Percentiles rank a stretch among this genome's conserved stretches.
phyloP scores from a whole-genome alignment of 139 green algal species.

The Volvox africanus region DNA sequence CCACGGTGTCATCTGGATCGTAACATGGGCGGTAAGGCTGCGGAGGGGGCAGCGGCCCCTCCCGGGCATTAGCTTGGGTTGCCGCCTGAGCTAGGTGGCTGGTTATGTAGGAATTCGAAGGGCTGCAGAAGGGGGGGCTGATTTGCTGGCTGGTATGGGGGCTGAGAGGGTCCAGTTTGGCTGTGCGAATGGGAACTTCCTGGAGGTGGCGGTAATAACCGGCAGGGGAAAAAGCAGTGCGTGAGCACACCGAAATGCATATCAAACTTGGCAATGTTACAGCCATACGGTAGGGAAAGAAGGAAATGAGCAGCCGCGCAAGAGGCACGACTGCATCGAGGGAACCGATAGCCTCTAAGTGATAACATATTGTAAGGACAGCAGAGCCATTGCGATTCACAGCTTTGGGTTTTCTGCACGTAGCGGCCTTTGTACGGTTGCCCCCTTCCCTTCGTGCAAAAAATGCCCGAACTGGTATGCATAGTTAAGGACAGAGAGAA shows the following conservation, averaged over 20 bases:
- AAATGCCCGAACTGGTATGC: no score
- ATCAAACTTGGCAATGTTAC: no score
- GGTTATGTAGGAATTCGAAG: not conserved
- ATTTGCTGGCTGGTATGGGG: slow-evolving; percentile 43
- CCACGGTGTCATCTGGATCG: not conserved
- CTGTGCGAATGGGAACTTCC: slow-evolving; percentile 81
- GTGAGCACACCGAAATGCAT: no score
- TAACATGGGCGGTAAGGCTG: not conserved
- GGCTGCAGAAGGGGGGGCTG: slow-evolving; percentile 24
- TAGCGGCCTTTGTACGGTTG: no score
- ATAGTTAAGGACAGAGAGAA: no score
- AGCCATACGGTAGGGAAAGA: not conserved
- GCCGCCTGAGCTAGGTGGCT: not conserved
- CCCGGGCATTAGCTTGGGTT: not conserved
- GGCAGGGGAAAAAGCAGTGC: not conserved
- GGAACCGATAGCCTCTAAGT: no score
- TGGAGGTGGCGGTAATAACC: slow-evolving; percentile 29
- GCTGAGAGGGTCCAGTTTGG: slow-evolving; percentile 75
- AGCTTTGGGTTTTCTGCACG: no score
- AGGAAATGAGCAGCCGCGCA: no score
- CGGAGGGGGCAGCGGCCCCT: not conserved
- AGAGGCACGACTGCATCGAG: not conserved
- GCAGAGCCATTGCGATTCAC: no score
- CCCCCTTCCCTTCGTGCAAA: no score
- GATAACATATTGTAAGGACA: no score